These are phyloP conservation scores for Mrakia gelida DNA, from an alignment of 768 basidiomycete species.

Conservation along the genomic window DNA sequence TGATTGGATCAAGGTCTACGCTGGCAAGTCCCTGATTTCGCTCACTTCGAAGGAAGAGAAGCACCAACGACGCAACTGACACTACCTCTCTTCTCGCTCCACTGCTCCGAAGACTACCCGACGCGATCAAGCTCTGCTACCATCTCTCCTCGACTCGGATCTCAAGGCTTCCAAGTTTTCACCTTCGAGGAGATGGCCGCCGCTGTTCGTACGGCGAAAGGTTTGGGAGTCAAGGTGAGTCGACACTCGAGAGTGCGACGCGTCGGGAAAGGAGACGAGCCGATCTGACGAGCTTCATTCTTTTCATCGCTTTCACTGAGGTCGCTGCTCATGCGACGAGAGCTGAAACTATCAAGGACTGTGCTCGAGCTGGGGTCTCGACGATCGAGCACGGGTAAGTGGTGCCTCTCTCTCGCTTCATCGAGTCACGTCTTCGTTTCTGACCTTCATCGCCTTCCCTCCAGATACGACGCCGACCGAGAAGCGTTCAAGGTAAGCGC, in stretches of 20 bases:
- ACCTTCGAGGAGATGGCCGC: constrained; percentile 49
- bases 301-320: not conserved
- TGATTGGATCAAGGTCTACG: constrained; percentile 62
- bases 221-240: constrained; percentile 50
- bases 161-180: constrained; percentile 50
- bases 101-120: constrained; percentile 51
- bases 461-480: constrained; percentile 36
- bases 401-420: not conserved
- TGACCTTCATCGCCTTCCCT: not conserved
- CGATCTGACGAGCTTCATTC: not conserved
- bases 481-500: no score
- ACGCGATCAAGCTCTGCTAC: constrained; percentile 51
- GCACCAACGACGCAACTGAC: not conserved
- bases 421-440: not conserved
- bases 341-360: constrained; percentile 45
- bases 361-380: constrained; percentile 47
- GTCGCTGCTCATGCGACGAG: constrained; percentile 57
- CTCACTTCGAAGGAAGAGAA: not conserved
- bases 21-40: not conserved
- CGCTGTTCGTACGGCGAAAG: constrained; percentile 55
- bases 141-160: constrained; percentile 47
- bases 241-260: not conserved
- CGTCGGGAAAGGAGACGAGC: no score
- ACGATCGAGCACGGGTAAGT: constrained; percentile 57
- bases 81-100: not conserved